Percentiles rank a stretch among this genome's conserved stretches.
phyloP scores from a whole-genome alignment of 805 yeast species.

The Danielozyma ontarioensis region DNA sequence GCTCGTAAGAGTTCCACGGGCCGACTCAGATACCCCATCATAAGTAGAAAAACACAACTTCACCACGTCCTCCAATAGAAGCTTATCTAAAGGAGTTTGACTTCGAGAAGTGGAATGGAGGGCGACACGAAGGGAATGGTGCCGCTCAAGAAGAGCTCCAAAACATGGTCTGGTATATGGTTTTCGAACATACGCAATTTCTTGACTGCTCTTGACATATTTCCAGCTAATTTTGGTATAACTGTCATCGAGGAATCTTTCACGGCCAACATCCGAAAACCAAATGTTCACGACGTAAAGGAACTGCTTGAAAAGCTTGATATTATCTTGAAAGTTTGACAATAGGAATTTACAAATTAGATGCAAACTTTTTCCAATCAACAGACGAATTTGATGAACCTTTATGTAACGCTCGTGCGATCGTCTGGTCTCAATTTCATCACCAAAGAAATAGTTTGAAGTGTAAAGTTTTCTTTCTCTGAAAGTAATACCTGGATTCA shows the following conservation, averaged over 20 bases:
- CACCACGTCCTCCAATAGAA: constrained; percentile 62
- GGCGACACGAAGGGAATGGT: constrained; percentile 69
- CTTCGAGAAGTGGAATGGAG: constrained; percentile 69
- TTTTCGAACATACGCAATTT: constrained; percentile 56
- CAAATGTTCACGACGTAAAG: constrained; percentile 66
- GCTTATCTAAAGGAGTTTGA: constrained; percentile 60
- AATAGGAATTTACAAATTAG: constrained; percentile 44
- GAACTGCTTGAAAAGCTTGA: constrained; percentile 55
- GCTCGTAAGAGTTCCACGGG: constrained; percentile 62
- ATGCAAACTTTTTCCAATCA: constrained; percentile 63
- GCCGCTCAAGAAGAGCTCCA: constrained; percentile 69
- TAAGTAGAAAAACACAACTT: constrained; percentile 64
- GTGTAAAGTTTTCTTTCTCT: constrained; percentile 61
- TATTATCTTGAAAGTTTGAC: constrained; percentile 54
- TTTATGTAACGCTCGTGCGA: constrained; percentile 25
- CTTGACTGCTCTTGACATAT: constrained; percentile 54
- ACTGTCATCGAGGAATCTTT: constrained; percentile 53
- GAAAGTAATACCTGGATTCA: constrained; percentile 51
- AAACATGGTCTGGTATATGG: constrained; percentile 74
- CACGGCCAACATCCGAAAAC: constrained; percentile 77
- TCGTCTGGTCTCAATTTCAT: constrained; percentile 41
- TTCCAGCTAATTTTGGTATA: constrained; percentile 53
- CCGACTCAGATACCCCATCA: constrained; percentile 61
- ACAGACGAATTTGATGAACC: constrained; percentile 57
- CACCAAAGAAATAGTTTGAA: constrained; percentile 61